Evolutionary conservation across 75 land plant genomes (phyloP).

Genomic region (Sequoia sempervirens): DNA sequence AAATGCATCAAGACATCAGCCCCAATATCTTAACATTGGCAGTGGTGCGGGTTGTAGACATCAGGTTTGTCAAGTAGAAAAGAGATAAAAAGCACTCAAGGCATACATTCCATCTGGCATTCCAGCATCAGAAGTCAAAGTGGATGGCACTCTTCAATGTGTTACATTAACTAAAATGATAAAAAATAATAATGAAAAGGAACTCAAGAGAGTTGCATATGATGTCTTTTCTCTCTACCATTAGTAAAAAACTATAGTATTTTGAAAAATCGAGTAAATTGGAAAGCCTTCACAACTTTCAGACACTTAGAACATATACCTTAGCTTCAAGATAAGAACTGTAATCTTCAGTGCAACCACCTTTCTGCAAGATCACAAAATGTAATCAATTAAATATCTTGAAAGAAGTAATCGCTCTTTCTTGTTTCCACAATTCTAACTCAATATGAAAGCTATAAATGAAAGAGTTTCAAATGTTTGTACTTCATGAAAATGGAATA

Average conservation of each 20-base stretch:
- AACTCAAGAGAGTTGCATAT: neutral
- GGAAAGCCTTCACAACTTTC: neutral
- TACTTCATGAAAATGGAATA: neutral
- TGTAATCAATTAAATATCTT: neutral
- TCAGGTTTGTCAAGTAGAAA: neutral
- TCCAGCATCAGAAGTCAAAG: neutral
- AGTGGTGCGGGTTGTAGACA: neutral
- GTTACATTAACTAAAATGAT: neutral
- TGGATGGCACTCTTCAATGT: neutral
- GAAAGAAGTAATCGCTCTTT: neutral
- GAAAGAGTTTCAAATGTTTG: neutral
- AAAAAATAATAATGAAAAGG: neutral
- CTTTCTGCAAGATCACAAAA: slow-evolving; percentile 44
- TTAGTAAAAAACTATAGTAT: neutral
- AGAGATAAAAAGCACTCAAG: neutral
- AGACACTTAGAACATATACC: slow-evolving; percentile 28
- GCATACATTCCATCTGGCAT: neutral
- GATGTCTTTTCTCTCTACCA: neutral
- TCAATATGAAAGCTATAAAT: neutral
- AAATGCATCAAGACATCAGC: neutral
- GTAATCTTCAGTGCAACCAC: slow-evolving; percentile 67
- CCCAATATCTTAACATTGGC: neutral
- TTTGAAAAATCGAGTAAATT: neutral
- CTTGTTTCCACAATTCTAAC: neutral
- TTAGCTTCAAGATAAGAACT: slow-evolving; percentile 74